A percentile compares a stretch with the other conserved stretches of the same genome.
These are phyloP conservation scores for Anaeromyces robustus DNA, from an alignment of 192 early-diverging fungal genomes.

Conservation along the genomic window DNA sequence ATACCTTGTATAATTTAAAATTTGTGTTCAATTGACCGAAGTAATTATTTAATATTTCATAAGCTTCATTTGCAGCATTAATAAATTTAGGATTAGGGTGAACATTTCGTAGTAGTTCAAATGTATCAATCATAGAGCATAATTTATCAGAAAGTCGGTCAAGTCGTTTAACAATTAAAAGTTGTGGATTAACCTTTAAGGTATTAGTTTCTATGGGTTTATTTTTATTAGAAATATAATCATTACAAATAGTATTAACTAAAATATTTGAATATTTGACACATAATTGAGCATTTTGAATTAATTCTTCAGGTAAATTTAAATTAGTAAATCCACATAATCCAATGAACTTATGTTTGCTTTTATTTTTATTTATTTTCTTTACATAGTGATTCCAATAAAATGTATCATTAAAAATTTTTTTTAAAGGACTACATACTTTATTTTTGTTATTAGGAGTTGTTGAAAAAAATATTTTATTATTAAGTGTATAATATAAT, in stretches of 20 bases:
- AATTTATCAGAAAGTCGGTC: conserved; percentile 50
- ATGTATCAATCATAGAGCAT: neutral
- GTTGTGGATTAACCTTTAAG: neutral
- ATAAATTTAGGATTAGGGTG: conserved; percentile 63
- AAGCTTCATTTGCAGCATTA: conserved; percentile 60
- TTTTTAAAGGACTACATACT: neutral
- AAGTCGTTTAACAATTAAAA: conserved; percentile 61
- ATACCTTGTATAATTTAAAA: conserved; percentile 59
- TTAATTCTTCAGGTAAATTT: neutral
- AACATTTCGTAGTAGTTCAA: neutral
- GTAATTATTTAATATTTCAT: conserved; percentile 55
- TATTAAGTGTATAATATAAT: neutral
- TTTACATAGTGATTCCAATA: neutral
- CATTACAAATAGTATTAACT: no score
- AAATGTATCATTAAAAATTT: neutral
- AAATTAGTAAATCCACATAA: neutral
- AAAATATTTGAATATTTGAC: no score
- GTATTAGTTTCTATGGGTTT: neutral
- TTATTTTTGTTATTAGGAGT: neutral
- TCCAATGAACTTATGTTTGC: neutral
- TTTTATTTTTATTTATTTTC: neutral
- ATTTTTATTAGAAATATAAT: neutral
- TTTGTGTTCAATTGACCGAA: conserved; percentile 93
- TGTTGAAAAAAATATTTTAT: neutral
- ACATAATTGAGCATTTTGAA: neutral